Percentiles rank a stretch among this genome's conserved stretches.
phyloP scores from a whole-genome alignment of 1,139 yeast species.

The Yamadazyma diospyri region DNA sequence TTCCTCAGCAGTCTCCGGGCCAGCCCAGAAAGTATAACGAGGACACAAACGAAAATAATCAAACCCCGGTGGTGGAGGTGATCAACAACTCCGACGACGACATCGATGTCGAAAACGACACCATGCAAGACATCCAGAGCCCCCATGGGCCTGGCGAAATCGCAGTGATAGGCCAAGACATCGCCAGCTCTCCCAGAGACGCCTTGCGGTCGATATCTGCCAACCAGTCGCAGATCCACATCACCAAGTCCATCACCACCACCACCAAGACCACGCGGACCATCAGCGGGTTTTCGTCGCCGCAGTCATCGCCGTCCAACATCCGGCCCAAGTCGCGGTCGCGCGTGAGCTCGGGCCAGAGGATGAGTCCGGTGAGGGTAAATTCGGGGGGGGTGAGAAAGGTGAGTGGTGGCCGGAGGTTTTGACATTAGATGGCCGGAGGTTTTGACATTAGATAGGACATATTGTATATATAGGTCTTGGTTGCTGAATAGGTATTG shows the following conservation, averaged over 20 bases:
- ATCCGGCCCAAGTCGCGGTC: slow-evolving; percentile 33
- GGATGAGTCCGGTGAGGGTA: slow-evolving; percentile 22
- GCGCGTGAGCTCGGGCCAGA: slow-evolving; percentile 25
- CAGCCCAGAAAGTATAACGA: slow-evolving; percentile 79
- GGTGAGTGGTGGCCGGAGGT: slow-evolving; percentile 26
- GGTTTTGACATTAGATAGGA: not conserved
- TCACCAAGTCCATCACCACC: slow-evolving; percentile 48
- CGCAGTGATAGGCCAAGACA: slow-evolving; percentile 15
- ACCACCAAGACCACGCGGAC: slow-evolving; percentile 50
- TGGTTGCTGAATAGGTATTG: slow-evolving; percentile 1
- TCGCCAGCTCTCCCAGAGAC: slow-evolving; percentile 19
- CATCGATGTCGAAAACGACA: slow-evolving; percentile 12
- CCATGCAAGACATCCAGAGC: slow-evolving; percentile 26
- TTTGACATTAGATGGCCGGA: slow-evolving; percentile 1
- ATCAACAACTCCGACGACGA: slow-evolving; percentile 43
- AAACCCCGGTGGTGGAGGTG: slow-evolving; percentile 20
- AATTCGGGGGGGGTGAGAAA: slow-evolving; percentile 40
- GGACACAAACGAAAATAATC: slow-evolving; percentile 7
- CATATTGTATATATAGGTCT: too few species aligned
- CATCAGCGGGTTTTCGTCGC: slow-evolving; percentile 45
- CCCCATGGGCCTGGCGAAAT: slow-evolving; percentile 19
- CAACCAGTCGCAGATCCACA: slow-evolving; percentile 35
- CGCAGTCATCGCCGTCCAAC: slow-evolving; percentile 28
- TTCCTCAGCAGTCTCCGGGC: slow-evolving; percentile 92
- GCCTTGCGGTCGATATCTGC: slow-evolving; percentile 40